phyloP scores from a whole-genome alignment of 495 filamentous ascomycete species.

The Poronia punctata region DNA sequence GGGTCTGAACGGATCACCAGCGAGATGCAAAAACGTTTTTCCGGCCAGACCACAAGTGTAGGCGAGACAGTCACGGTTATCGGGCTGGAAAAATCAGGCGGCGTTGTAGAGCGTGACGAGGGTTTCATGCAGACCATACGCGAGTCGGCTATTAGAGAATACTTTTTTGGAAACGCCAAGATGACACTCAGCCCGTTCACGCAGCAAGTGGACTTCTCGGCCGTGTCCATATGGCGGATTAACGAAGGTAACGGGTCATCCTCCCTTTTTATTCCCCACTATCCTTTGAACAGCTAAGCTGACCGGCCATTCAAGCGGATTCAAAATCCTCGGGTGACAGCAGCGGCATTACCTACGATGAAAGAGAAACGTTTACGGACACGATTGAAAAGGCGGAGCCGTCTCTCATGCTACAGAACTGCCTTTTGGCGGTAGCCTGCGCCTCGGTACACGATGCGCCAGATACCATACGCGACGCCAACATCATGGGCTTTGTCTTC shows the following conservation, averaged over 20 bases:
- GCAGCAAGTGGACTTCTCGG: conserved; percentile 66
- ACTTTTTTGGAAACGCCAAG: conserved; percentile 83
- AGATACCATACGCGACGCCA: conserved; percentile 71
- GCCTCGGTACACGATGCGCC: conserved; percentile 57
- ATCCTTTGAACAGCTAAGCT: conserved; percentile 2
- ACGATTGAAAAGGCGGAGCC: conserved; percentile 56
- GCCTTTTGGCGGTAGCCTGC: conserved; percentile 74
- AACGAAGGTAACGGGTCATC: conserved; percentile 44
- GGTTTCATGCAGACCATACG: conserved; percentile 62
- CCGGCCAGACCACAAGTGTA: conserved; percentile 51
- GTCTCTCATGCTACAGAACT: conserved; percentile 53
- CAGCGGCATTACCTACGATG: conserved; percentile 10
- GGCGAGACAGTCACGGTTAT: conserved; percentile 65
- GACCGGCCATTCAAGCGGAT: conserved; percentile 1
- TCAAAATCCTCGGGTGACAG: conserved; percentile 7
- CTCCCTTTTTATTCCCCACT: neutral
- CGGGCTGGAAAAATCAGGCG: conserved; percentile 78
- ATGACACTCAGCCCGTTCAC: conserved; percentile 78
- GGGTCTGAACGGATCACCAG: conserved; percentile 77
- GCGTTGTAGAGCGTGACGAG: conserved; percentile 75
- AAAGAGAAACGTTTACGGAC: conserved; percentile 19
- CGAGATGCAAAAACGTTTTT: conserved; percentile 68
- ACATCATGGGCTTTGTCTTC: conserved; percentile 87
- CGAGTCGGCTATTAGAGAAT: conserved; percentile 74
- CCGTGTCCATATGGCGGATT: conserved; percentile 62